Evolutionary conservation across 116 monocot species (phyloP).

Genomic region (Papilionanthe hybrid): DNA sequence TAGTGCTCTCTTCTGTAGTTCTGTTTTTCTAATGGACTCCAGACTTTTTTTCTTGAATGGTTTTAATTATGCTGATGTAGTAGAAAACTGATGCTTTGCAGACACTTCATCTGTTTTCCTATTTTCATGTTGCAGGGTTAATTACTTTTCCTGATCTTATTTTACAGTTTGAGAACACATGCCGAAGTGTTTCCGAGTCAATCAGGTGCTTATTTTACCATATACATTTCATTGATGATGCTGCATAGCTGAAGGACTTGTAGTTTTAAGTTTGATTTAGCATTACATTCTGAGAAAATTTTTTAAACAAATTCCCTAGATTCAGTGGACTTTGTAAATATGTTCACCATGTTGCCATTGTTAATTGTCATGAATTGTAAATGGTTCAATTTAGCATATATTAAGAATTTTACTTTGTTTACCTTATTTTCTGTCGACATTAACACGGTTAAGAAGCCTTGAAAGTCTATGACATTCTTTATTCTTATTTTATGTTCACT

Average conservation of each 20-base stretch:
- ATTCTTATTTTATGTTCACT: neutral
- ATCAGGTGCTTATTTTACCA: slow-evolving; percentile 45
- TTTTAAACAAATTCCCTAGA: neutral
- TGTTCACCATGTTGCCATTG: neutral
- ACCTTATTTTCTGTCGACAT: neutral
- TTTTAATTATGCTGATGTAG: neutral
- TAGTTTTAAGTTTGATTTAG: no score
- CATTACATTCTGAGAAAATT: no score
- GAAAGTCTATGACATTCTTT: neutral
- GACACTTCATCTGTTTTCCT: neutral
- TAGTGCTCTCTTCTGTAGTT: neutral
- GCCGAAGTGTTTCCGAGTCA: slow-evolving; percentile 71
- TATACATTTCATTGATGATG: slow-evolving; percentile 8
- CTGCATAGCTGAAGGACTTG: no score
- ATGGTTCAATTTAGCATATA: neutral
- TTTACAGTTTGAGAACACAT: slow-evolving; percentile 79
- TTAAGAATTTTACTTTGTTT: neutral
- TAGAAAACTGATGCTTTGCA: neutral
- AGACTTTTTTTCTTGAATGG: neutral
- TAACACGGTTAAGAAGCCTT: neutral
- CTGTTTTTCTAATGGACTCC: neutral
- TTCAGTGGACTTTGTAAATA: neutral
- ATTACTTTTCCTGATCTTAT: slow-evolving; percentile 78
- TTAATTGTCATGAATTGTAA: neutral
- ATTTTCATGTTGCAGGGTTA: slow-evolving; percentile 49